phyloP scores from a whole-genome alignment of 2,329 filamentous ascomycete genomes.

The Cryphonectria radicalis region DNA sequence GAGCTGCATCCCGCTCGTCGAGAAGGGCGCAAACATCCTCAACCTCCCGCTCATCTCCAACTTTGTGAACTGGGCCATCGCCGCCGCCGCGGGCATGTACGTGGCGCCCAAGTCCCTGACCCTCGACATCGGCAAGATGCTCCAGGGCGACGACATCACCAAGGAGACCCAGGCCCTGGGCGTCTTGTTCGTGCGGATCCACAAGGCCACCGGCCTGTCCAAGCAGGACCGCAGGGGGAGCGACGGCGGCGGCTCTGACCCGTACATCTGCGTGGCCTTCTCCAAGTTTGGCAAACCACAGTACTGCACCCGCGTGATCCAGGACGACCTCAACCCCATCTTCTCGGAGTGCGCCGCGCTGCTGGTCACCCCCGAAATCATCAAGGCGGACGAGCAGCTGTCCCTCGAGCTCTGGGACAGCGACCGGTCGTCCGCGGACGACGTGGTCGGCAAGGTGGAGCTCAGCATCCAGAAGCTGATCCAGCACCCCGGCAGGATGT shows the following conservation, averaged over 20 bases:
- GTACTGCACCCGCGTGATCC: slow-evolving; percentile 95
- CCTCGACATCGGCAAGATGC: slow-evolving; percentile 85
- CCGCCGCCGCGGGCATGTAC: slow-evolving; percentile 84
- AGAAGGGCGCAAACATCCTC: slow-evolving; percentile 85
- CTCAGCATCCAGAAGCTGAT: slow-evolving; percentile 94
- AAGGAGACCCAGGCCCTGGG: slow-evolving; percentile 88
- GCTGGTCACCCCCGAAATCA: slow-evolving; percentile 83
- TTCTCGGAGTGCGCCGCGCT: slow-evolving; percentile 89
- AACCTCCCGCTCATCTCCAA: slow-evolving; percentile 93
- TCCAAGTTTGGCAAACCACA: slow-evolving; percentile 97
- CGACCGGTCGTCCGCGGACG: slow-evolving; percentile 88
- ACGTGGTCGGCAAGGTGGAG: slow-evolving; percentile 93
- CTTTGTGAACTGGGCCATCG: slow-evolving; percentile 95
- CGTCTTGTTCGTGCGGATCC: slow-evolving; percentile 89
- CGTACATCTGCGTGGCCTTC: slow-evolving; percentile 93
- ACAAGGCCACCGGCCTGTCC: slow-evolving; percentile 83
- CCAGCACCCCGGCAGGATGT: slow-evolving; percentile 91
- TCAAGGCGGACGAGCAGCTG: slow-evolving; percentile 91
- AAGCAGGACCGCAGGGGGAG: slow-evolving; percentile 88
- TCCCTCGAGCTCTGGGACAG: slow-evolving; percentile 97
- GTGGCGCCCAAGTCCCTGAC: slow-evolving; percentile 95
- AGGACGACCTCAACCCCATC: slow-evolving; percentile 89
- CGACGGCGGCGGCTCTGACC: slow-evolving; percentile 86
- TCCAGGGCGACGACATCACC: slow-evolving; percentile 88
- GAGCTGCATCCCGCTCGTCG: slow-evolving; percentile 90